A percentile compares a stretch with the other conserved stretches of the same genome.
These are phyloP conservation scores for Podila horticola DNA, from an alignment of 192 early-diverging fungal species.

Conservation along the genomic window DNA sequence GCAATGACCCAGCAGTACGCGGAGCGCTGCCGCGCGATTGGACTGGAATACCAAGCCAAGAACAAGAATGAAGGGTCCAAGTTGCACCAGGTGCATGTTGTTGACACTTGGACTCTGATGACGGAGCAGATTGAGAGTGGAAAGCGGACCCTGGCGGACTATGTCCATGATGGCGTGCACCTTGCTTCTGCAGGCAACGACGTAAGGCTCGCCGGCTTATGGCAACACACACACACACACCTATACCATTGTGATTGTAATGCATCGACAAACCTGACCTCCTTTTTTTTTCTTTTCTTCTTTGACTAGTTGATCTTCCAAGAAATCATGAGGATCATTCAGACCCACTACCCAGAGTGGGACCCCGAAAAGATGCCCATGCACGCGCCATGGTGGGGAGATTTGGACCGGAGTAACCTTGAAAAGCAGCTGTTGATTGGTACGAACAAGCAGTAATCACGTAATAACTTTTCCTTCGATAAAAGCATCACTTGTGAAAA, in stretches of 20 bases:
- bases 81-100: slow-evolving; percentile 50
- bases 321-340: slow-evolving; percentile 55
- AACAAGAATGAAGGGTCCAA: slow-evolving; percentile 48
- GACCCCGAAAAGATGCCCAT: slow-evolving; percentile 59
- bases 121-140: slow-evolving; percentile 8
- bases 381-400: slow-evolving; percentile 52
- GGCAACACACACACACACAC: neutral
- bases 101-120: slow-evolving; percentile 22
- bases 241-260: neutral
- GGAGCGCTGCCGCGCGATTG: slow-evolving; percentile 53
- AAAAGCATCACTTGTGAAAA: neutral
- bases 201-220: slow-evolving; percentile 24
- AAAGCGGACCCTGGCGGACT: slow-evolving; percentile 18
- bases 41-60: slow-evolving; percentile 32
- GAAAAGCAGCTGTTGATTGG: slow-evolving; percentile 35
- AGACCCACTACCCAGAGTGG: slow-evolving; percentile 56
- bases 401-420: slow-evolving; percentile 26
- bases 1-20: slow-evolving; percentile 62
- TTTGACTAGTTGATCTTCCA: slow-evolving; percentile 46
- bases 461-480: too few relatives aligned
- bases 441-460: slow-evolving; percentile 28
- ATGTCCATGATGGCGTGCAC: slow-evolving; percentile 68
- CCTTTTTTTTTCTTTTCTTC: neutral
- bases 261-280: neutral
- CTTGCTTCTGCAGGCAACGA: slow-evolving; percentile 63